These are phyloP conservation scores for Penicillium parvum DNA, from an alignment of 495 filamentous ascomycete species.

Conservation along the genomic window DNA sequence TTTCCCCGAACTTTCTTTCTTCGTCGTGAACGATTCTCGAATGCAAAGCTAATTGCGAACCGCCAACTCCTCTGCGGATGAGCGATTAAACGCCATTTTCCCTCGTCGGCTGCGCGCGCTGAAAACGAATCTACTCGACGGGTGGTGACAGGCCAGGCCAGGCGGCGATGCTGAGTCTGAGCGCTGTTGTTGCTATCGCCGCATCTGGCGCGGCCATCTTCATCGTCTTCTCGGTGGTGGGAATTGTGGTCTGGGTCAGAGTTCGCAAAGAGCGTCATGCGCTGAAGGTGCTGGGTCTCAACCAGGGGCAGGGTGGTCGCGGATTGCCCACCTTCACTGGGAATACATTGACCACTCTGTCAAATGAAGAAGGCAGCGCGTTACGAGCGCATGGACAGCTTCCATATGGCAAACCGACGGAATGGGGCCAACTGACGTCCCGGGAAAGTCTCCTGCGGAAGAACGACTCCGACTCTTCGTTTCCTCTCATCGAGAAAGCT, in stretches of 20 bases:
- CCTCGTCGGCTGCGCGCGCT: conserved; percentile 6
- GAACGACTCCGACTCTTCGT: conserved; percentile 23
- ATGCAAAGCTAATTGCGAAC: neutral
- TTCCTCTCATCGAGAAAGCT: conserved; percentile 25
- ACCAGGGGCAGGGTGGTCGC: conserved; percentile 19
- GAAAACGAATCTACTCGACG: too few species aligned
- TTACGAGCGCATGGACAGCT: conserved; percentile 36
- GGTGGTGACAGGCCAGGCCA: too few species aligned
- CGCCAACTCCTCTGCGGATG: conserved; percentile 4
- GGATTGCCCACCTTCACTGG: conserved; percentile 25
- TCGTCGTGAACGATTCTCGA: neutral
- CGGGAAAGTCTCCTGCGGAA: conserved; percentile 32
- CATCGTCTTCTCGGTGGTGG: conserved; percentile 29
- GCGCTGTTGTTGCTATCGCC: conserved; percentile 40
- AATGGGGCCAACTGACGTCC: conserved; percentile 44
- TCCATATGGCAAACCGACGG: conserved; percentile 35
- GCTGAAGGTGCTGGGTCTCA: conserved; percentile 24
- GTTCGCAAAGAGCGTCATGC: conserved; percentile 38
- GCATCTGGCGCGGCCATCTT: conserved; percentile 38
- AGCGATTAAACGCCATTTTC: neutral
- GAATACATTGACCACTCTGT: conserved; percentile 37
- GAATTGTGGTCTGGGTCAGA: conserved; percentile 38
- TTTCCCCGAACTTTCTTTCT: neutral
- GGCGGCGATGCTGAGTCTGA: conserved; percentile 34
- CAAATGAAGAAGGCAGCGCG: conserved; percentile 29